These are phyloP conservation scores for Pseudonectria foliicola DNA, from an alignment of 2,329 filamentous ascomycete species.

Conservation along the genomic window DNA sequence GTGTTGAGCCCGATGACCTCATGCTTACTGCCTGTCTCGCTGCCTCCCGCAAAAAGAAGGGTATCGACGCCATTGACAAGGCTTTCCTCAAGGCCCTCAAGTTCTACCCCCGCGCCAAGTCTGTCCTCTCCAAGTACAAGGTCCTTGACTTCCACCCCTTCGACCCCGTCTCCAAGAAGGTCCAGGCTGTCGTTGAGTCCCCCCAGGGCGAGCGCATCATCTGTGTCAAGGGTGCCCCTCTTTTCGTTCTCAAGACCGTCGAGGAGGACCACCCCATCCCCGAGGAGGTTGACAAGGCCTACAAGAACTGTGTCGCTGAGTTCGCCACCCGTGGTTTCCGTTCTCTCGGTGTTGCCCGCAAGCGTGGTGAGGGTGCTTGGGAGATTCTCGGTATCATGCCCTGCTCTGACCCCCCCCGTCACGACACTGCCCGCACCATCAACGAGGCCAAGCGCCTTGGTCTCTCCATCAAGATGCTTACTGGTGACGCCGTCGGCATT, in stretches of 20 bases:
- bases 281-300: conserved; percentile 69
- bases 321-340: conserved; percentile 91
- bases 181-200: conserved; percentile 75
- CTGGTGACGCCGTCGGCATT: conserved; percentile 89
- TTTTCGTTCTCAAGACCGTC: conserved; percentile 81
- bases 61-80: conserved; percentile 92
- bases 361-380: conserved; percentile 74
- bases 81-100: conserved; percentile 83
- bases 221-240: conserved; percentile 86
- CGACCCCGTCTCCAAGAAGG: conserved; percentile 91
- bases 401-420: conserved; percentile 83
- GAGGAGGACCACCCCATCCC: conserved; percentile 77
- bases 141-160: conserved; percentile 81
- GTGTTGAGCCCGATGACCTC: conserved; percentile 78
- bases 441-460: conserved; percentile 82
- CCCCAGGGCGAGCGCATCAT: conserved; percentile 76
- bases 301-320: conserved; percentile 89
- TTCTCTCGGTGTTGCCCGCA: conserved; percentile 87
- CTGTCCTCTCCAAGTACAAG: conserved; percentile 74
- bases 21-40: conserved; percentile 90
- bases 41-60: conserved; percentile 90
- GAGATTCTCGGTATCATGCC: conserved; percentile 94
- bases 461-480: conserved; percentile 93
- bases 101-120: conserved; percentile 77
- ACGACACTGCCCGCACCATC: conserved; percentile 86